Percentiles rank a stretch among this genome's conserved stretches.
Conservation (phyloP, 2,329 filamentous ascomycete genomes). For the Metarhizium brunneum region DNA sequence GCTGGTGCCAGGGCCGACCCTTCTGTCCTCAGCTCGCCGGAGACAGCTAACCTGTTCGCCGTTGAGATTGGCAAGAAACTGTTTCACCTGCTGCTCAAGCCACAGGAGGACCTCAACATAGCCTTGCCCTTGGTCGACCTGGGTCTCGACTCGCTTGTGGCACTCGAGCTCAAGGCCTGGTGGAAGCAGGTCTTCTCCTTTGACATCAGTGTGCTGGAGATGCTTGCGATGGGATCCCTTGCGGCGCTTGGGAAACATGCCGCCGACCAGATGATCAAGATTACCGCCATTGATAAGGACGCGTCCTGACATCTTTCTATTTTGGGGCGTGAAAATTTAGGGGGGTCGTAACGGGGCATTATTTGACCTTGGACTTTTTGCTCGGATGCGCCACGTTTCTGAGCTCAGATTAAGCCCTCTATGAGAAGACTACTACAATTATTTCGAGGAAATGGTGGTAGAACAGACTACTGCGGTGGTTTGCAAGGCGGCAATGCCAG, state of each 20-base stretch:
- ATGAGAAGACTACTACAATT: too few species aligned
- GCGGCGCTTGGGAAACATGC: constrained; percentile 8
- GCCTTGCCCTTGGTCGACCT: constrained; percentile 6
- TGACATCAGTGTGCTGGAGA: constrained; percentile 12
- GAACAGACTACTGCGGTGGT: too few species aligned
- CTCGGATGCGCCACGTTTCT: too few species aligned
- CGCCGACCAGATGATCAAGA: background rate
- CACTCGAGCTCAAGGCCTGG: constrained; percentile 15
- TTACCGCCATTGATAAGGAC: background rate
- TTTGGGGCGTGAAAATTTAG: too few species aligned
- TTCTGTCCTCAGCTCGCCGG: background rate
- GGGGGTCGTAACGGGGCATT: too few species aligned
- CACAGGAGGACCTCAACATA: constrained; percentile 4
- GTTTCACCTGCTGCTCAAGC: constrained; percentile 9
- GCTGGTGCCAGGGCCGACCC: background rate
- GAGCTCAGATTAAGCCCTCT: too few species aligned
- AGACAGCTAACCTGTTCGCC: constrained; percentile 2
- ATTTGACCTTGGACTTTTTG: too few species aligned
- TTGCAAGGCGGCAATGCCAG: too few species aligned
- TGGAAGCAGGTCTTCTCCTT: constrained; percentile 11
- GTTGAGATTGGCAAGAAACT: constrained; percentile 11
- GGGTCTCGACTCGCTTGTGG: constrained; percentile 15
- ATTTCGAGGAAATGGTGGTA: too few species aligned
- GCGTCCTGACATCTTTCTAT: too few species aligned
- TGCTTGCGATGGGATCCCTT: constrained; percentile 11